Percentiles rank a stretch among this genome's conserved stretches.
These are phyloP conservation scores for Psilocybe cyanescens DNA, from an alignment of 768 basidiomycete species.

Conservation along the genomic window DNA sequence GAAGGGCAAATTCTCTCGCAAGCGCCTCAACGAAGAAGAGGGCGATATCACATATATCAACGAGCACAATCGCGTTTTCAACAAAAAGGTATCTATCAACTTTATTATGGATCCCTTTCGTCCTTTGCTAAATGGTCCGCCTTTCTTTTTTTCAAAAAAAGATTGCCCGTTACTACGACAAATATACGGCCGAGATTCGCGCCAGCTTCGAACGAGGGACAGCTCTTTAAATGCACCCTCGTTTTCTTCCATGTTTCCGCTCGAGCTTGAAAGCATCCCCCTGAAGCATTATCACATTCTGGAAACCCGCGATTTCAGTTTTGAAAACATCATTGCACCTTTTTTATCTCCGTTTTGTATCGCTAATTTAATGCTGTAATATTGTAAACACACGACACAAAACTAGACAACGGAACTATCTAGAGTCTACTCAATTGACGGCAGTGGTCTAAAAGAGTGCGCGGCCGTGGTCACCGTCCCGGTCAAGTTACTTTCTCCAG, in stretches of 20 bases:
- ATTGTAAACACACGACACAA: neutral
- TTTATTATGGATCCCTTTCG: neutral
- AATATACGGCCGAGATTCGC: slow-evolving; percentile 94
- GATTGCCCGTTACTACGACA: slow-evolving; percentile 96
- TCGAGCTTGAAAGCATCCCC: neutral
- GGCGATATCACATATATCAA: slow-evolving; percentile 99
- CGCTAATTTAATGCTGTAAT: slow-evolving; percentile 2
- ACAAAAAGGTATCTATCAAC: slow-evolving; percentile 76
- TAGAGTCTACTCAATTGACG: too few species aligned
- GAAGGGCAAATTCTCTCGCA: slow-evolving; percentile 88
- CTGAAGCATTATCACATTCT: neutral
- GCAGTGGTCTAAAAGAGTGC: too few species aligned
- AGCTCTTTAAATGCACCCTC: slow-evolving; percentile 49
- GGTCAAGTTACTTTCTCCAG: too few species aligned
- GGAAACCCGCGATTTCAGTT: neutral
- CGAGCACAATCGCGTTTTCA: slow-evolving; percentile 96
- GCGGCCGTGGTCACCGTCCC: too few species aligned
- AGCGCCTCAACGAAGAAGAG: slow-evolving; percentile 87
- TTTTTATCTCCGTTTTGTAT: neutral
- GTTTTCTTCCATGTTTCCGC: neutral
- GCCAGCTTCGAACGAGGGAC: slow-evolving; percentile 98
- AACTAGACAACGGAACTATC: too few species aligned
- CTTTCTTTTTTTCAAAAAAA: slow-evolving; percentile 28
- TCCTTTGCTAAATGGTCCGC: neutral
- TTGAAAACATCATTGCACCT: neutral